Conservation (phyloP, 257 asterid genomes). For the Pogostemon cablin region DNA sequence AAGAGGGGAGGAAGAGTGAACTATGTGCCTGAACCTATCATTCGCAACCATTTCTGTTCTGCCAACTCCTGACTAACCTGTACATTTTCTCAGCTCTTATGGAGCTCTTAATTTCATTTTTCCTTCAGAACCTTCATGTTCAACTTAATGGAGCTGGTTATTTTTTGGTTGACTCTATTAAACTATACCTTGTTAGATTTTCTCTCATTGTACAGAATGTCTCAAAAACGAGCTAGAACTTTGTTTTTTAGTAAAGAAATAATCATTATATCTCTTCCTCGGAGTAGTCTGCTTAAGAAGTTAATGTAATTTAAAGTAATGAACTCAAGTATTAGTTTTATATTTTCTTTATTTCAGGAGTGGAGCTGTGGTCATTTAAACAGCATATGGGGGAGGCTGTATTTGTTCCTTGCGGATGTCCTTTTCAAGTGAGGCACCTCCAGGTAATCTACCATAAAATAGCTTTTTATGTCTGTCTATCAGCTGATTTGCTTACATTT, state of each 20-base stretch:
- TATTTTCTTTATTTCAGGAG: conserved; percentile 52
- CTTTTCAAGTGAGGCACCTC: conserved; percentile 90
- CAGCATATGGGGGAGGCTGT: conserved; percentile 89
- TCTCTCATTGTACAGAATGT: conserved; percentile 1
- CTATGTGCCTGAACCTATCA: background rate
- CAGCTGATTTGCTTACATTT: background rate
- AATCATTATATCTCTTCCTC: background rate
- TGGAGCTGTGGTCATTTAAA: conserved; percentile 94
- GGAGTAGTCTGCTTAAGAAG: conserved; percentile 17
- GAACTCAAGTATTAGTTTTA: conserved; percentile 6
- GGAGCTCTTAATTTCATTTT: background rate
- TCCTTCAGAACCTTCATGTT: background rate
- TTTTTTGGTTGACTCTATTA: background rate
- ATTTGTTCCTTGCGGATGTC: conserved; percentile 93
- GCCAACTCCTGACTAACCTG: background rate
- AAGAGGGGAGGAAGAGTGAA: conserved; percentile 2
- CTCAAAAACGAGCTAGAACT: conserved; percentile 8
- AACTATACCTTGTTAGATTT: background rate
- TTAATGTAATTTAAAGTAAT: background rate
- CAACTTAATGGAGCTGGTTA: conserved; percentile 13
- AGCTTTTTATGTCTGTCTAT: conserved; percentile 7
- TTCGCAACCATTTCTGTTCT: background rate
- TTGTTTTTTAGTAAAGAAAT: background rate
- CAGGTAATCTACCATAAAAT: conserved; percentile 57
- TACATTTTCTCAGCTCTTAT: conserved; percentile 3